Evolutionary conservation across 2,329 filamentous ascomycete genomes (phyloP).

Genomic region (Scedosporium apiospermum): DNA sequence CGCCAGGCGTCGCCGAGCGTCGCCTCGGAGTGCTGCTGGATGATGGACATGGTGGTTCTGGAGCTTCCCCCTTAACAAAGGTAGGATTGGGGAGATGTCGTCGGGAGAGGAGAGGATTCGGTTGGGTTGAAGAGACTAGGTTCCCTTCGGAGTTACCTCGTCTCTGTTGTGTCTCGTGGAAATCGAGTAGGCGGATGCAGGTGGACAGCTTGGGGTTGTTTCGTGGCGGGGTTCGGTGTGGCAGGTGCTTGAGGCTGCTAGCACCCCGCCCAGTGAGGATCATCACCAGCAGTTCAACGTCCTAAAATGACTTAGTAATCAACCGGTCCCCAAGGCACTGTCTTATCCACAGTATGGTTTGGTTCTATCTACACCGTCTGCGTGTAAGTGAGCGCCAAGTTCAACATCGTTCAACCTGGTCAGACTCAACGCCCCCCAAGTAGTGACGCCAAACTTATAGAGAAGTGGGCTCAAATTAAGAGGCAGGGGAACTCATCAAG

Average conservation of each 20-base stretch:
- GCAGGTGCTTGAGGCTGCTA: neutral
- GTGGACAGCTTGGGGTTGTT: neutral
- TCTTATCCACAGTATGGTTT: too few species aligned
- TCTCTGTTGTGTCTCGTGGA: too few species aligned
- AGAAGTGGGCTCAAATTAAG: too few species aligned
- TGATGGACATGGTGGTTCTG: conserved; percentile 47
- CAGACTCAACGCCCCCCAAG: too few species aligned
- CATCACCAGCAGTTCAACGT: too few species aligned
- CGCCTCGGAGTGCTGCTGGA: conserved; percentile 53
- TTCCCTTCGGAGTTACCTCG: too few species aligned
- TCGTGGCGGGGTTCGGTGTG: neutral
- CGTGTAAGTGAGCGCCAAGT: too few species aligned
- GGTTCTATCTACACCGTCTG: too few species aligned
- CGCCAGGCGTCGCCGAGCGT: conserved; percentile 61
- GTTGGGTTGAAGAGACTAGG: neutral
- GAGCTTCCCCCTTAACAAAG: neutral
- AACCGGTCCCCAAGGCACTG: too few species aligned
- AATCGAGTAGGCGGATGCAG: neutral
- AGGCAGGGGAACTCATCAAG: too few species aligned
- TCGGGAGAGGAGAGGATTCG: neutral
- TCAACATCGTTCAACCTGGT: too few species aligned
- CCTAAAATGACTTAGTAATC: neutral
- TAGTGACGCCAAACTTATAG: too few species aligned
- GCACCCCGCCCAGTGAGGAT: neutral
- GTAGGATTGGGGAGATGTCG: neutral